These are phyloP conservation scores for Plantago coronopus DNA, from an alignment of 305 asterid genomes.

Conservation along the genomic window DNA sequence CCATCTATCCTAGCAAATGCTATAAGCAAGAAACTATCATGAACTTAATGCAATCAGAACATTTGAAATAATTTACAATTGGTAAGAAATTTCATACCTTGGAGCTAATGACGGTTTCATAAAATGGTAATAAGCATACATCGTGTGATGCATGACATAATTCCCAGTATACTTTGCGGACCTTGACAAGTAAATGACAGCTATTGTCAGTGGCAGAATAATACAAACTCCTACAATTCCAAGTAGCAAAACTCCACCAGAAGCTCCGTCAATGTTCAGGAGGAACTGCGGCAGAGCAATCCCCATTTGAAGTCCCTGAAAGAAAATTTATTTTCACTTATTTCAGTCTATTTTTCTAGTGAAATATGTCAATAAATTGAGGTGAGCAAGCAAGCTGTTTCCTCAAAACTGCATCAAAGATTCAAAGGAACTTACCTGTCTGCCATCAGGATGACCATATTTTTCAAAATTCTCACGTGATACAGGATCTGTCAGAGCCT, in stretches of 20 bases:
- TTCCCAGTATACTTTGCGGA: conserved; percentile 95
- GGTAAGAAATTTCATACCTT: conserved; percentile 45
- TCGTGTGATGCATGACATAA: conserved; percentile 91
- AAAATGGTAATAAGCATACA: conserved; percentile 83
- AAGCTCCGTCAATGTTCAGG: conserved; percentile 83
- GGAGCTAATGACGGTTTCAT: conserved; percentile 99
- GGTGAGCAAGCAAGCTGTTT: conserved; percentile 17
- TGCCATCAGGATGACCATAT: conserved; percentile 99
- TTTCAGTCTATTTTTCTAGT: conserved; percentile 20
- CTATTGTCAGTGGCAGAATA: conserved; percentile 75
- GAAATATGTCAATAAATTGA: conserved; percentile 17
- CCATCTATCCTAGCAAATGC: conserved; percentile 9
- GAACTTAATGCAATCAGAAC: background rate
- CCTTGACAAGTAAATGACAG: conserved; percentile 85
- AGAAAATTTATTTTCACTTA: conserved; percentile 12
- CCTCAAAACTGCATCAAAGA: conserved; percentile 13
- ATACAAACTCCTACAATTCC: conserved; percentile 99
- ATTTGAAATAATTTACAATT: conserved; percentile 7
- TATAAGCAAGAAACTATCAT: conserved; percentile 15
- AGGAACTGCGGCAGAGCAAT: conserved; percentile 95
- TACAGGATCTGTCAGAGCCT: conserved; percentile 95
- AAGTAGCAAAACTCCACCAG: conserved; percentile 84
- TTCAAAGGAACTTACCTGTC: conserved; percentile 63
- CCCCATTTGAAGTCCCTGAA: conserved; percentile 95
- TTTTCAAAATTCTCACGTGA: conserved; percentile 95